Evolutionary conservation across 1,284 basidiomycete species (phyloP).

Genomic region (Apiotrichum laibachii): DNA sequence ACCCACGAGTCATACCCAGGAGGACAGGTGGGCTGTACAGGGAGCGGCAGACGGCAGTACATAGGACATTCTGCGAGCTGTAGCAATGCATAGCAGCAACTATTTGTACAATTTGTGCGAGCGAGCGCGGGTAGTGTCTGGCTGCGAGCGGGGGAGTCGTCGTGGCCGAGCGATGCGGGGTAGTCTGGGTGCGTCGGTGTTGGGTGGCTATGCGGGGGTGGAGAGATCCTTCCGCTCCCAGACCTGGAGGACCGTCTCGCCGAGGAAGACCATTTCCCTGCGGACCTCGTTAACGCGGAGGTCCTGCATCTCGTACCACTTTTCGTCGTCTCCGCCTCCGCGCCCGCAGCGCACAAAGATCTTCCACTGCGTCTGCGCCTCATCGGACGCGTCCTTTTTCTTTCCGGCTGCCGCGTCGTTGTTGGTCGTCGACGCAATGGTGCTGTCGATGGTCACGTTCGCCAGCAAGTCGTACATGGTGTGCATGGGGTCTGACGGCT

Average conservation of each 20-base stretch:
- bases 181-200: neutral
- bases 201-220: constrained; percentile 11
- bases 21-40: neutral
- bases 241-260: constrained; percentile 90
- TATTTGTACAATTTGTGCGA: neutral
- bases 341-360: constrained; percentile 72
- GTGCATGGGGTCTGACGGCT: constrained; percentile 57
- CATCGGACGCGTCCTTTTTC: constrained; percentile 31
- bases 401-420: constrained; percentile 23
- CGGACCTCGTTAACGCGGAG: constrained; percentile 92
- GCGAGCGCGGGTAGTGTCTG: neutral
- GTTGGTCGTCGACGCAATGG: constrained; percentile 74
- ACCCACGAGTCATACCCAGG: too few relatives aligned
- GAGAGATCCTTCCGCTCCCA: constrained; percentile 50
- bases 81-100: constrained; percentile 5
- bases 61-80: constrained; percentile 5
- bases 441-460: constrained; percentile 86
- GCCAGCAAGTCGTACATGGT: constrained; percentile 90
- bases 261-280: constrained; percentile 96
- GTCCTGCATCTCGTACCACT: constrained; percentile 97
- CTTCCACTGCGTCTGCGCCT: constrained; percentile 64
- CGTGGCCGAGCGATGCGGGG: neutral
- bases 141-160: neutral
- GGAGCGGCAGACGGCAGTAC: neutral
- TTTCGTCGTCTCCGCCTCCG: constrained; percentile 77